Evolutionary conservation across 768 basidiomycete genomes (phyloP).

Genomic region (Suillus americanus): DNA sequence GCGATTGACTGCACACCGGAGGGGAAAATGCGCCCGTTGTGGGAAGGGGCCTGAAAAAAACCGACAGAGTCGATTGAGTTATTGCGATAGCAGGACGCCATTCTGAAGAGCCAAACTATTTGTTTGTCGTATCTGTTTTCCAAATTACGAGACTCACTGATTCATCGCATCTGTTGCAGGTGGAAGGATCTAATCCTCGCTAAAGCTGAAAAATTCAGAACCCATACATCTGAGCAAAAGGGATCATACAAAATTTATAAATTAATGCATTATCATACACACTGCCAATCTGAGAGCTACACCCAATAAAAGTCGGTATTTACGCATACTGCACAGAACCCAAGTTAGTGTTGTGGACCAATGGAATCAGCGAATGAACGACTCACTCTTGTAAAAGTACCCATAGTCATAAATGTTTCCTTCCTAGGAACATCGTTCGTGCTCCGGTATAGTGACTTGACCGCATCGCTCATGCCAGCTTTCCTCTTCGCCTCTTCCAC

Average conservation of each 20-base stretch:
- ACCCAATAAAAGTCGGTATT: background rate
- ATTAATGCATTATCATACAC: background rate
- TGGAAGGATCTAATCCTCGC: background rate
- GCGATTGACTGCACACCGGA: conserved; percentile 32
- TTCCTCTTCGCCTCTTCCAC: conserved; percentile 83
- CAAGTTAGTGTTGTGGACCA: background rate
- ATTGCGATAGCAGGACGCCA: background rate
- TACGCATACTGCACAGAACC: conserved; percentile 11
- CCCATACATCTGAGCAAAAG: background rate
- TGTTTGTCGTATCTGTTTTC: background rate
- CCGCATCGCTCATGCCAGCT: conserved; percentile 81
- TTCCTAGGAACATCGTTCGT: conserved; percentile 59
- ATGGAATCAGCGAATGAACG: background rate
- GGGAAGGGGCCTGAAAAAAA: conserved; percentile 32
- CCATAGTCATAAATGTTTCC: conserved; percentile 90
- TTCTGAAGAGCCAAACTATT: background rate
- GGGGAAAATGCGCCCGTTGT: conserved; percentile 29
- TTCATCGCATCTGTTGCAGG: background rate
- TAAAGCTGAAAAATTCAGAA: too few relatives aligned
- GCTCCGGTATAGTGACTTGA: conserved; percentile 73
- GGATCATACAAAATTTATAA: background rate
- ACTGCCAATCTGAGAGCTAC: background rate
- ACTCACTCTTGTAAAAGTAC: conserved; percentile 88
- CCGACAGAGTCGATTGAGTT: background rate
- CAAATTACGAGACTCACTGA: background rate